Evolutionary conservation across 1,139 yeast species (phyloP), one percentile per base, ranked within the genome.

Genomic region (Pneumocystis carinii): DNA sequence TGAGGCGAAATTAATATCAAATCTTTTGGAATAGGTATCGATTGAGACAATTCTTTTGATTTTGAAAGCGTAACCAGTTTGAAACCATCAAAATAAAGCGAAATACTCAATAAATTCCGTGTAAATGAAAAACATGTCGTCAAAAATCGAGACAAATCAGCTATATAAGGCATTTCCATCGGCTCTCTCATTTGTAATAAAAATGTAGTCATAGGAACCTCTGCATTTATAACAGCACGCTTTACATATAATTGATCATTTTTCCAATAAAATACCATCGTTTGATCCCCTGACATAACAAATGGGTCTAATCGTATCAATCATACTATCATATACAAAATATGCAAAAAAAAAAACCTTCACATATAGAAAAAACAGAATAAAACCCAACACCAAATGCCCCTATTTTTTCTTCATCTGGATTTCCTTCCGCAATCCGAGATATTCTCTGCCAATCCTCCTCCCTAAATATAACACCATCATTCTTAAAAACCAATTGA

Each of bases 301-400:
- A 48, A 48, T 19, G 55, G 55, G 10, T 48, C 55, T 48, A 24
- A 48, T n/a, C 27, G 6, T 37, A 37, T 14, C 3, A 12, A 24
- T 48, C n/a, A 48, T 24, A 27, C 12, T 29, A 39, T 6, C 5
- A 39, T 17, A 4, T 3, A 78, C 1, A 78, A 76, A 61, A 74
- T 75, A 2, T 76, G 79, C 35, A 76, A 69, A 1, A 79, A 79
- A 76, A 69, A 1, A 79, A 79, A 66, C 75, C 75, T 77, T 92
- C 97, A 70, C 97, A 96, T 73, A 92, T 94, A 79, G 92, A 88
- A 83, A 92, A 92, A 69, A 90, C 84, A 59, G 97, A 90, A 83
- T 92, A 92, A 84, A 92, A 92, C 77, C 98, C 98, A 69, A 92
- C 97, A 81, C 98, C 98, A 81, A 92, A 92, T 75, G 95, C 97